Evolutionary conservation across 495 filamentous ascomycete species (phyloP).

Genomic region (Recurvomyces mirabilis): DNA sequence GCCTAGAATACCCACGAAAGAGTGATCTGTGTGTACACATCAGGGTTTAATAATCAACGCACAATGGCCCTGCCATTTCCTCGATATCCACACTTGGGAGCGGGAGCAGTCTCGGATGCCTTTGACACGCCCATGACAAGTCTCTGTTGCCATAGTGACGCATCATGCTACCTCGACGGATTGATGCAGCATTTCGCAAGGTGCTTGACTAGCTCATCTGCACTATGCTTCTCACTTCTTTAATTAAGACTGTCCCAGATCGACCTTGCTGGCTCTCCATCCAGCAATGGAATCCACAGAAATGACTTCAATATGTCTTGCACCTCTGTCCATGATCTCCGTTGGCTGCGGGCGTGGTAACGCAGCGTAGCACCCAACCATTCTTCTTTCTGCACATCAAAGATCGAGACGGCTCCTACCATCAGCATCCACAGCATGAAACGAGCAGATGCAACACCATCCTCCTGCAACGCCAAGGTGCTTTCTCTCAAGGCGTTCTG

Average conservation of each 20-base stretch:
- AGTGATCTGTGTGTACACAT: no score
- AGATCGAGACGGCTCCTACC: constrained; percentile 29
- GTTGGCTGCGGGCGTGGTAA: constrained; percentile 4
- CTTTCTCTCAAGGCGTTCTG: constrained; percentile 14
- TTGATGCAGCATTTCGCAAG: not conserved
- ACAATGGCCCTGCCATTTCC: no score
- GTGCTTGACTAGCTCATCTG: not conserved
- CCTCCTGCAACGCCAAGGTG: not conserved
- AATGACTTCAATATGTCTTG: constrained; percentile 23
- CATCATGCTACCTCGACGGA: no score
- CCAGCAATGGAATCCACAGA: constrained; percentile 30
- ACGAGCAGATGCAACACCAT: constrained; percentile 1
- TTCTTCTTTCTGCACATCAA: constrained; percentile 20
- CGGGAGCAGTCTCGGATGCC: no score
- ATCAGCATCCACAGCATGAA: constrained; percentile 32
- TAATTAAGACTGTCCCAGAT: constrained; percentile 4
- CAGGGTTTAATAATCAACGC: no score
- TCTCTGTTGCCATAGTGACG: no score
- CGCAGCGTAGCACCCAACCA: constrained; percentile 27
- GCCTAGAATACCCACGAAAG: no score
- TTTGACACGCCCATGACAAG: no score
- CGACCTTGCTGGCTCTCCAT: constrained; percentile 22
- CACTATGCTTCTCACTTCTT: constrained; percentile 1
- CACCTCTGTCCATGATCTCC: constrained; percentile 27
- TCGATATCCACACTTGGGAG: no score